Base-by-base conservation (phyloP, 2,329 filamentous ascomycete genomes). In the Albifimbria verrucaria region DNA sequence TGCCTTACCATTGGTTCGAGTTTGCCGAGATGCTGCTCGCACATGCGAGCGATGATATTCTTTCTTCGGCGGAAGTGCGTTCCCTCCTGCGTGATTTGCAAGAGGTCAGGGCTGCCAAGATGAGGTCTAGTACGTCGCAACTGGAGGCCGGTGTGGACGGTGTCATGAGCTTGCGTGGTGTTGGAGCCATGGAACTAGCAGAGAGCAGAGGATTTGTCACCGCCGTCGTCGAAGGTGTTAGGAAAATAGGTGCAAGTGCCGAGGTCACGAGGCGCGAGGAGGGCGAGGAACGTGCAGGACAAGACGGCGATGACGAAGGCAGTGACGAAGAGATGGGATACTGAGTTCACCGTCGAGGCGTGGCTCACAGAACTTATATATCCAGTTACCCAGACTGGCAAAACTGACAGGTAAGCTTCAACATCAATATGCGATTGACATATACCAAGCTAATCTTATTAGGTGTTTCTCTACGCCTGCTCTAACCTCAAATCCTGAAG, bases 1-100 rank as follows among this genome's bases (percentile, higher is more conserved):
- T 99, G 26, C 94, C 94, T 0, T 97, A 96, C 68, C 93, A 97
- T 74, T 99, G 93, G 92, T 81, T 96, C 42, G 94, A 97, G 72
- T 75, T 97, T 9, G 87, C 89, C 18, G 92, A 96, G 71, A 85
- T 95, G 67, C 77, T 99, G 45, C 81, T 99, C 2, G 88, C 92
- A 46, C 88, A 90, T 52, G 92, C 92, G 4, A 80, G 83, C 23
- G 92, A 97, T 69, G 92, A 97, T 68, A 81, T 97, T 48, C 80
- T 65, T 62, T 83, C 88, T 1, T 80, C 89, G 2, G 87, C 92
- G 59, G 83, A 86, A 59, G 86, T 95, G 7, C 78, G 92, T 7
- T 82, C 88, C 23, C 68, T 96, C 54, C 68, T 97, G 55, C 78
- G 92, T 50, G 92, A 96, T 65, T 69, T 97, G 58, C 80, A 92